A percentile compares a stretch with the other conserved stretches of the same genome.
phyloP scores from a whole-genome alignment of 208 protist species.

The Herpetomonas tarakana region DNA sequence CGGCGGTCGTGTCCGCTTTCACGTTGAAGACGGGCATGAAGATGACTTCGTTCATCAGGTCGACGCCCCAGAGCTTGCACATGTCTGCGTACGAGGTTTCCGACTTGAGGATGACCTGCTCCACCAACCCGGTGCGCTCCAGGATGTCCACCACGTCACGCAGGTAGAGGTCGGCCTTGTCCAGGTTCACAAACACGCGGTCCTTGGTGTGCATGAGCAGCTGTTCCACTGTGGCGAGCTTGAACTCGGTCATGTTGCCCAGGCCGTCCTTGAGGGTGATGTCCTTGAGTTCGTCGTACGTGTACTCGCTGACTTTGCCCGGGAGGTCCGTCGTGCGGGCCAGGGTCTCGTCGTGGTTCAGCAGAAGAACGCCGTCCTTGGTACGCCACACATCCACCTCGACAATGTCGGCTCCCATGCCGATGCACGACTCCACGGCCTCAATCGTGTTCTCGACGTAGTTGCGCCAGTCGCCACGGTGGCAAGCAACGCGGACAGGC shows the following conservation, averaged over 20 bases:
- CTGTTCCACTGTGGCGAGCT: slow-evolving; percentile 52
- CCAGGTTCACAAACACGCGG: slow-evolving; percentile 50
- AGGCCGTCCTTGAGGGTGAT: slow-evolving; percentile 65
- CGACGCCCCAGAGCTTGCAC: slow-evolving; percentile 27
- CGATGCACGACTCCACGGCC: slow-evolving; percentile 56
- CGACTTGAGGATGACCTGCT: slow-evolving; percentile 62
- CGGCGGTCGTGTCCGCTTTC: slow-evolving; percentile 30
- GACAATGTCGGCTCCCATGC: slow-evolving; percentile 65
- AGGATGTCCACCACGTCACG: slow-evolving; percentile 43
- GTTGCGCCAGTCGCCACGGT: slow-evolving; percentile 71
- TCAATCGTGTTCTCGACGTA: slow-evolving; percentile 76
- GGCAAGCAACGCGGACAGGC: slow-evolving; percentile 53
- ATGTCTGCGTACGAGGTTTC: slow-evolving; percentile 38
- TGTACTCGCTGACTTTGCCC: slow-evolving; percentile 47
- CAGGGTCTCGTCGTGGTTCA: slow-evolving; percentile 71
- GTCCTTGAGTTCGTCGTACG: slow-evolving; percentile 37
- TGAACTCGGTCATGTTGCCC: slow-evolving; percentile 72
- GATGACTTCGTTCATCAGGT: slow-evolving; percentile 42
- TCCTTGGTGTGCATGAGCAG: slow-evolving; percentile 31
- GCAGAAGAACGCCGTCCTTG: slow-evolving; percentile 46
- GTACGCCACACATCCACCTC: slow-evolving; percentile 69
- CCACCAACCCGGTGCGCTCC: slow-evolving; percentile 32
- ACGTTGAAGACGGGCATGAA: slow-evolving; percentile 66
- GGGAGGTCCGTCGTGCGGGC: slow-evolving; percentile 44
- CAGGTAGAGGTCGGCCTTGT: slow-evolving; percentile 67